Percentiles rank a stretch among this genome's conserved stretches.
Conservation (phyloP, 331 rosid genomes). For the Malus hybrid region DNA sequence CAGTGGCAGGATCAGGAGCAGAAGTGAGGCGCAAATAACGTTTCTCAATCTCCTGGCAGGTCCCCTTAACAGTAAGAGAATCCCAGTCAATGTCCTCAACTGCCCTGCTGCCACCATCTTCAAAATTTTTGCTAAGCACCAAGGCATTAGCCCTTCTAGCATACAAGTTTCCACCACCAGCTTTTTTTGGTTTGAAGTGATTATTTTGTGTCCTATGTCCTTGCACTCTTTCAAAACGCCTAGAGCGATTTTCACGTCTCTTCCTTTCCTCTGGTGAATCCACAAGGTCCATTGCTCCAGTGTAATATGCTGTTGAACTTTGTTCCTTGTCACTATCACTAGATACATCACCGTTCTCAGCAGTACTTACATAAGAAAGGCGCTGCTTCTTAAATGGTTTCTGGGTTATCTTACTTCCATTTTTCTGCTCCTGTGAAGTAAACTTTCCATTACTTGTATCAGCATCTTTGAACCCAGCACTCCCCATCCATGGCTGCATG, state of each 20-base stretch:
- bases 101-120: slow-evolving; percentile 71
- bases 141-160: slow-evolving; percentile 73
- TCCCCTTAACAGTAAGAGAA: slow-evolving; percentile 95
- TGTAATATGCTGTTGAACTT: slow-evolving; percentile 54
- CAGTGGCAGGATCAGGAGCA: slow-evolving; percentile 95
- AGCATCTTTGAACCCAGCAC: slow-evolving; percentile 45
- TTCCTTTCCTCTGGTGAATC: slow-evolving; percentile 82
- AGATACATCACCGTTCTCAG: slow-evolving; percentile 65
- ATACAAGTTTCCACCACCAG: slow-evolving; percentile 62
- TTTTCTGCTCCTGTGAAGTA: slow-evolving; percentile 47
- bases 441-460: slow-evolving; percentile 41
- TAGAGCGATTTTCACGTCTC: slow-evolving; percentile 92
- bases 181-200: slow-evolving; percentile 46
- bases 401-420: slow-evolving; percentile 42
- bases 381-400: slow-evolving; percentile 79
- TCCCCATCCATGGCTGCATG: slow-evolving; percentile 52
- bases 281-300: slow-evolving; percentile 63
- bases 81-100: slow-evolving; percentile 99
- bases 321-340: slow-evolving; percentile 92
- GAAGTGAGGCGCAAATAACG: slow-evolving; percentile 95
- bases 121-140: slow-evolving; percentile 70
- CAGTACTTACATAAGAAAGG: slow-evolving; percentile 36
- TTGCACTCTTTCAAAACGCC: slow-evolving; percentile 84
- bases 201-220: slow-evolving; percentile 51
- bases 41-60: slow-evolving; percentile 95